Base-by-base conservation (phyloP, 2,329 filamentous ascomycete genomes). In the Coniochaeta sp. region DNA sequence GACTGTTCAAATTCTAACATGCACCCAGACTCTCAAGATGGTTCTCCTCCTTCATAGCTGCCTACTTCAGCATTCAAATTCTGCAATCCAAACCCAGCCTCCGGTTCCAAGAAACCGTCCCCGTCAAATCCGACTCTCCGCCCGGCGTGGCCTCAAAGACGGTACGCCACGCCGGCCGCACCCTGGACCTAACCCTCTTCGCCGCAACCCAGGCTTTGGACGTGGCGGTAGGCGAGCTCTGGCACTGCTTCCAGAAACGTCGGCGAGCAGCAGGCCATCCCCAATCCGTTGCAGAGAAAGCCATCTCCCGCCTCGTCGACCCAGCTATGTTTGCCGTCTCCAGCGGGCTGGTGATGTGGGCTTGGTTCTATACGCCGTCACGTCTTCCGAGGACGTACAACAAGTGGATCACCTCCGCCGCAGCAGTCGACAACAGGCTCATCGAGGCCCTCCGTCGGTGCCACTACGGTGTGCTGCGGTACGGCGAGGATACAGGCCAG, bases 101-200 rank as follows among this genome's bases (percentile, higher is more conserved):
- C 6, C 61, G 65, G 47, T 74, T 75, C 56, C 67, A 71, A 5
- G 71, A 77, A 47, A 67, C 64, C 12, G 58, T 67, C 3, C 57
- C 65, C 24, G 56, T 59, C 46, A 63, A 66, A 55, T 57, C 62
- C 3, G 61, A 64, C 33, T 56, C 57, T 13, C 54, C 63, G 16
- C 56, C 63, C 12, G 57, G 55, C 31, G 56, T 55, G n/a, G 55
- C 63, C 53, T 58, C 61, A 51, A 59, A 59, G 40, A 61, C 61
- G 13, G 61, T 66, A 40, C 53, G 51, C 24, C 61, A 68, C 55
- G 87, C 85, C 10, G 89, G 89, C 42, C 82, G 85, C 59, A 92
- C 89, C 1, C 77, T 95, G 54, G 89, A 95, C 63, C 74, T 95
- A 28, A 92, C 89, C 0, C 72, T 95, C n/a, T 92, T 94, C 63